These are phyloP conservation scores for Ceratobasidium sp. DNA, from an alignment of 1,284 basidiomycete species.

Conservation along the genomic window DNA sequence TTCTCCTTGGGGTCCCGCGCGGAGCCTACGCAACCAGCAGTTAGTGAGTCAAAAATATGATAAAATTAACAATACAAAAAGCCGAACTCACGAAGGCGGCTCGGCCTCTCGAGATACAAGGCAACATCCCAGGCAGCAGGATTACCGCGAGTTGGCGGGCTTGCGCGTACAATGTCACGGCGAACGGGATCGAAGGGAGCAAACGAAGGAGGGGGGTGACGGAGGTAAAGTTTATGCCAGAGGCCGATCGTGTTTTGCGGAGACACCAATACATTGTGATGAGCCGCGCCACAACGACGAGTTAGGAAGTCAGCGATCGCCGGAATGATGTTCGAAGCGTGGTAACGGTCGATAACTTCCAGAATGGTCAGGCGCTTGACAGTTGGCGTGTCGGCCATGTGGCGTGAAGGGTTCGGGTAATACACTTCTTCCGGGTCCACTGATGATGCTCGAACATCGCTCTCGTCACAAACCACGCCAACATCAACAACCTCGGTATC, in stretches of 20 bases:
- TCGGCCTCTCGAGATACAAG: conserved; percentile 9
- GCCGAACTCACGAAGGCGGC: not conserved
- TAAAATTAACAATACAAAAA: not conserved
- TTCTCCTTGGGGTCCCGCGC: not conserved
- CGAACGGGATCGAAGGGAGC: conserved; percentile 11
- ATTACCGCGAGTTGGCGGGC: not conserved
- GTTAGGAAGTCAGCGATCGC: not conserved
- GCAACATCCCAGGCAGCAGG: conserved; percentile 1
- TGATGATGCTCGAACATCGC: too few relatives aligned
- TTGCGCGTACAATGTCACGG: conserved; percentile 15
- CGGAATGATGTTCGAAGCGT: not conserved
- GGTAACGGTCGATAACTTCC: not conserved
- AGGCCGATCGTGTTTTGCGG: conserved; percentile 1
- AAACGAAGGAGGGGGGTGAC: conserved; percentile 14
- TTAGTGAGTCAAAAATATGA: not conserved
- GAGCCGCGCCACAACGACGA: not conserved
- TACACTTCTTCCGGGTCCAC: too few relatives aligned
- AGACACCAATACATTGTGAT: not conserved
- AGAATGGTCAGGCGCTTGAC: not conserved
- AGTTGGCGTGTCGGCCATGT: conserved; percentile 12
- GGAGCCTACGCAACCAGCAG: not conserved
- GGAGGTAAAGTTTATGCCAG: conserved; percentile 23
- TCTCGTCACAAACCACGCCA: too few relatives aligned
- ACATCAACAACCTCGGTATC: too few relatives aligned
- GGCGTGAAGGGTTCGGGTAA: conserved; percentile 1